phyloP scores from a whole-genome alignment of 2,329 filamentous ascomycete genomes.

The Emericellopsis cladophorae region DNA sequence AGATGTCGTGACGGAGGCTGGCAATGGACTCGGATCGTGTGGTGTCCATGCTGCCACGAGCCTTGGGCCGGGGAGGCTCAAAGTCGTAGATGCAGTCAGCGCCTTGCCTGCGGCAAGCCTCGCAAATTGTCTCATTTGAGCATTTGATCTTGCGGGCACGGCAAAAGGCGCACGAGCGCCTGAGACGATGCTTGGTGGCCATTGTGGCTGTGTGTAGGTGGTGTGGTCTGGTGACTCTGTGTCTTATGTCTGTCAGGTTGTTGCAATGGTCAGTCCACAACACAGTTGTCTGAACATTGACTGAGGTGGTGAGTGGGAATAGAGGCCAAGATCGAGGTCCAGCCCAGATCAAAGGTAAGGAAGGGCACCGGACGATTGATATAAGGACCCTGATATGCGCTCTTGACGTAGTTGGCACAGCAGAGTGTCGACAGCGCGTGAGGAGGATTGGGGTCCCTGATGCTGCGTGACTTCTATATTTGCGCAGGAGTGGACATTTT shows the following conservation, averaged over 20 bases:
- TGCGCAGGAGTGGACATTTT: background rate
- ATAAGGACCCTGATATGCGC: background rate
- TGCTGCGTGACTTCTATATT: background rate
- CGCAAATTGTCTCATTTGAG: constrained; percentile 22
- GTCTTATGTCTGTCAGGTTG: no score
- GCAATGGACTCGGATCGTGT: constrained; percentile 5
- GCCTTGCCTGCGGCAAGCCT: constrained; percentile 20
- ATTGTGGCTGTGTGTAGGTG: constrained; percentile 6
- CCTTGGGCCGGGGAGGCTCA: constrained; percentile 16
- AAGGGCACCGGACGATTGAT: background rate
- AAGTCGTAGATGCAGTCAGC: constrained; percentile 25
- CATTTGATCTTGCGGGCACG: constrained; percentile 24
- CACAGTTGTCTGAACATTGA: no score
- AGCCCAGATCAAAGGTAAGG: background rate
- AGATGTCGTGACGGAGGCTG: background rate
- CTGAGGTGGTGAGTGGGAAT: background rate
- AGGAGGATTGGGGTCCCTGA: background rate
- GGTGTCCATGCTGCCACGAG: constrained; percentile 13
- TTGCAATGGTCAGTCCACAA: no score
- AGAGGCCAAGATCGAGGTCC: background rate
- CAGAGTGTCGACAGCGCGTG: background rate
- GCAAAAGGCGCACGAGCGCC: constrained; percentile 21
- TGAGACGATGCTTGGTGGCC: constrained; percentile 17
- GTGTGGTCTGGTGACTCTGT: no score
- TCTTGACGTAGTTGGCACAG: constrained; percentile 1